Percentiles rank a stretch among this genome's conserved stretches.
Evolutionary conservation across 495 filamentous ascomycete genomes (phyloP).

Genomic region (Monascus purpureus): DNA sequence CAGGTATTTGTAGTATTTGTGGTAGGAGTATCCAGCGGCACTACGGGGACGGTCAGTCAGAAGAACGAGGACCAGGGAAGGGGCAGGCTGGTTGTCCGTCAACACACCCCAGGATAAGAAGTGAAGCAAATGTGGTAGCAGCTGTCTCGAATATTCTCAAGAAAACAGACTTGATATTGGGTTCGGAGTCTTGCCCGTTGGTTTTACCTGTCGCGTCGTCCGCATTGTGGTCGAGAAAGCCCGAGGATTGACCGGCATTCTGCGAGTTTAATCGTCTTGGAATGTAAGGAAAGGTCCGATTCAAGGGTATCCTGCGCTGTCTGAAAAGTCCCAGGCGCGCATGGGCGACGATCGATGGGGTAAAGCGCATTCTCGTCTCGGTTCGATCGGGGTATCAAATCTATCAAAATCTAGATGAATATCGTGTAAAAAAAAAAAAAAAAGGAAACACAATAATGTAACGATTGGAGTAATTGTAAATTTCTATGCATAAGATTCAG

Average conservation of each 20-base stretch:
- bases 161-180: conserved; percentile 32
- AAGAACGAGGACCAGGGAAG: not conserved
- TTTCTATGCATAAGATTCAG: too few species aligned
- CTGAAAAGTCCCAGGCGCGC: conserved; percentile 10
- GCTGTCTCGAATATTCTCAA: conserved; percentile 77
- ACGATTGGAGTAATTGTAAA: too few species aligned
- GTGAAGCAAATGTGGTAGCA: conserved; percentile 74
- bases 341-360: conserved; percentile 10
- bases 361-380: conserved; percentile 10
- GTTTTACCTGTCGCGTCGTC: conserved; percentile 11
- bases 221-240: conserved; percentile 21
- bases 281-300: conserved; percentile 2
- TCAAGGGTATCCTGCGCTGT: conserved; percentile 4
- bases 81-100: too few species aligned
- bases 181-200: conserved; percentile 15
- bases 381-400: too few species aligned
- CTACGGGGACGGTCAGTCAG: conserved; percentile 20
- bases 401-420: too few species aligned
- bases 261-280: conserved; percentile 19
- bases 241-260: conserved; percentile 13
- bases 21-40: conserved; percentile 72
- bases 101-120: conserved; percentile 60
- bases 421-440: too few species aligned
- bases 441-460: too few species aligned
- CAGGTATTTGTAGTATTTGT: conserved; percentile 74